Percentiles rank a stretch among this genome's conserved stretches.
These are phyloP conservation scores for Aureobasidium sp. DNA, from an alignment of 2,329 filamentous ascomycete species.

Conservation along the genomic window DNA sequence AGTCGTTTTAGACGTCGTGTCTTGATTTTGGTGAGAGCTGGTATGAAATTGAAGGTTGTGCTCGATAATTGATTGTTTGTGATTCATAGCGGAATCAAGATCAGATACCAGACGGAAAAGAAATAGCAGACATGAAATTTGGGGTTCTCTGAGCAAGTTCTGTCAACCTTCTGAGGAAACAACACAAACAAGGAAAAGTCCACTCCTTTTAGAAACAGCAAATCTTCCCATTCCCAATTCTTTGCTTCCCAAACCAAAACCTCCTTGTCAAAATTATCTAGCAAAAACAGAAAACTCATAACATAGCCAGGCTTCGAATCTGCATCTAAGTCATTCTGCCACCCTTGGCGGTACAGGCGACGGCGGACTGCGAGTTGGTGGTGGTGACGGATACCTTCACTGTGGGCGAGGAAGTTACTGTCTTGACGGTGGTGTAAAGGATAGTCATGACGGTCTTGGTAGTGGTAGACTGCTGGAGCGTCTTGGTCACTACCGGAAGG, in stretches of 20 bases:
- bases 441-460: constrained; percentile 14
- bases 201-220: neutral
- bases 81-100: too few species aligned
- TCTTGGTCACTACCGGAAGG: neutral
- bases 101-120: too few species aligned
- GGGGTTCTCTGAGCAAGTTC: too few species aligned
- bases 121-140: too few species aligned
- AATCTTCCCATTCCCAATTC: neutral
- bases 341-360: constrained; percentile 20
- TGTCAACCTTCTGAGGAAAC: neutral
- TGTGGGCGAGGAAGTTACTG: constrained; percentile 11
- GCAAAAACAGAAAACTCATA: neutral
- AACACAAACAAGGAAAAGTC: neutral
- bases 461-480: neutral
- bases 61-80: too few species aligned
- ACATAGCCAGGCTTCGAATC: neutral
- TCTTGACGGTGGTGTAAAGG: constrained; percentile 8
- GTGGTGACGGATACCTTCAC: constrained; percentile 17
- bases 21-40: neutral
- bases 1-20: neutral
- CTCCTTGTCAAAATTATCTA: neutral
- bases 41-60: neutral
- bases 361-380: constrained; percentile 11
- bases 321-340: constrained; percentile 18
- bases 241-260: neutral